Evolutionary conservation across 805 yeast genomes (phyloP), one percentile per base, ranked within the genome.

Genomic region (Lachancea waltii): DNA sequence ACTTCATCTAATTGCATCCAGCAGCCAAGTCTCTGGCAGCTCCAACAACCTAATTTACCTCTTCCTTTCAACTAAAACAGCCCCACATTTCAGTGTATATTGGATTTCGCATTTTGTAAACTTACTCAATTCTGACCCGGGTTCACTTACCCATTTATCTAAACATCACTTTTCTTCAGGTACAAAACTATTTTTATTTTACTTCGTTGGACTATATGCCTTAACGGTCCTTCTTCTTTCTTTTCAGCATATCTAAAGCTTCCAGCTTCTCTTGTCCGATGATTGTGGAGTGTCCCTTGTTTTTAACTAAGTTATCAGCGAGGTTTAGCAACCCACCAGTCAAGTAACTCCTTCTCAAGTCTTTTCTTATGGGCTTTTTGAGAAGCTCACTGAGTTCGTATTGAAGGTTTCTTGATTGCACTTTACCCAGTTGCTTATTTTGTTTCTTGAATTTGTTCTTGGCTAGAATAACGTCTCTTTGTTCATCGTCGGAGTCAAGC

Each of bases 291-390:
- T 81, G 90, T 4, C 83, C 79, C 36, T 73, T 68, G 13, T 85
- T 84, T 40, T 77, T 72, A 5, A 81, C 71, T 50, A 89, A 66
- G 53, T 80, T 69, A 54, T 84, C 89, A 1, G 95, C 95, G 48
- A 85, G 63, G 54, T 85, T 85, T 33, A 72, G 69, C 34, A 80
- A 60, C 0, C 95, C 95, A 56, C 87, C 82, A 16, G 95, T 84
- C 43, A 85, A 64, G 58, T 85, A 86, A 26, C 81, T 79, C 49
- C 79, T 70, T 63, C 94, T 68, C 46, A 72, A 63, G 50, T 76
- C 75, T 55, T 75, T 77, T 55, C 85, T 70, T 24, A 81, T 58
- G n/a, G 80, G 78, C 22, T 58, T 58, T 3, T 60, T 54, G 36
- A 86, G 60, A 29, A 80, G 57, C 29, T 66, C 67, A 35, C 66